Evolutionary conservation across 2,329 filamentous ascomycete genomes (phyloP).

Genomic region (Trichophyton verrucosum): DNA sequence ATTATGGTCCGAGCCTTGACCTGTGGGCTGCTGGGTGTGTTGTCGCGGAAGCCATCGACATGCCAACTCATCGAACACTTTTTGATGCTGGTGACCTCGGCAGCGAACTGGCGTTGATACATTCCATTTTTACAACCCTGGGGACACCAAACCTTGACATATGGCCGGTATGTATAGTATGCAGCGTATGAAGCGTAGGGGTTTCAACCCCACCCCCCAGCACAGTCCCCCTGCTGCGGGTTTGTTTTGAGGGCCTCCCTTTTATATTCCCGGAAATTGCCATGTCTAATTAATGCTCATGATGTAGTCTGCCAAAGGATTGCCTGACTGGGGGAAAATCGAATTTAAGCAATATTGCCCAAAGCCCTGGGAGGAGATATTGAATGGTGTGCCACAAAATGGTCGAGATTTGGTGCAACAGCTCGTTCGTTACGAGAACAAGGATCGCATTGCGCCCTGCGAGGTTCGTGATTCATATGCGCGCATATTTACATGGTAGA

Average conservation of each 20-base stretch:
- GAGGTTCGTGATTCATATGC: slow-evolving; percentile 23
- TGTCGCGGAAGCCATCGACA: slow-evolving; percentile 58
- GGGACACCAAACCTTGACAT: slow-evolving; percentile 68
- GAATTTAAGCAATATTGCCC: slow-evolving; percentile 64
- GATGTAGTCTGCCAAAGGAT: slow-evolving; percentile 31
- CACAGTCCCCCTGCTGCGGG: slow-evolving; percentile 3
- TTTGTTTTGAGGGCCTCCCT: background rate
- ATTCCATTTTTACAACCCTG: slow-evolving; percentile 82
- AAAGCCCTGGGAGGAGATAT: slow-evolving; percentile 55
- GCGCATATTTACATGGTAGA: background rate
- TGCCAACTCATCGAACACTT: slow-evolving; percentile 43
- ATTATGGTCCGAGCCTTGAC: slow-evolving; percentile 62
- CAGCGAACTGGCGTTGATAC: slow-evolving; percentile 78
- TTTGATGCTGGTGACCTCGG: slow-evolving; percentile 86
- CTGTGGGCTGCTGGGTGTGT: slow-evolving; percentile 83
- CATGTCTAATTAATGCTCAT: background rate
- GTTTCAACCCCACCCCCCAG: background rate
- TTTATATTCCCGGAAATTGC: background rate
- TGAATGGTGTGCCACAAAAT: slow-evolving; percentile 46
- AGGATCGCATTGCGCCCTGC: slow-evolving; percentile 52
- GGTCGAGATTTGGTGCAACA: slow-evolving; percentile 54
- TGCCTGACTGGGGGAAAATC: slow-evolving; percentile 80
- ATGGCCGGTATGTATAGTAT: slow-evolving; percentile 61
- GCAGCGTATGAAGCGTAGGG: background rate
- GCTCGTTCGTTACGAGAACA: slow-evolving; percentile 62